phyloP scores from a whole-genome alignment of 345 rosid species.

The Hypericum androsaemum region DNA sequence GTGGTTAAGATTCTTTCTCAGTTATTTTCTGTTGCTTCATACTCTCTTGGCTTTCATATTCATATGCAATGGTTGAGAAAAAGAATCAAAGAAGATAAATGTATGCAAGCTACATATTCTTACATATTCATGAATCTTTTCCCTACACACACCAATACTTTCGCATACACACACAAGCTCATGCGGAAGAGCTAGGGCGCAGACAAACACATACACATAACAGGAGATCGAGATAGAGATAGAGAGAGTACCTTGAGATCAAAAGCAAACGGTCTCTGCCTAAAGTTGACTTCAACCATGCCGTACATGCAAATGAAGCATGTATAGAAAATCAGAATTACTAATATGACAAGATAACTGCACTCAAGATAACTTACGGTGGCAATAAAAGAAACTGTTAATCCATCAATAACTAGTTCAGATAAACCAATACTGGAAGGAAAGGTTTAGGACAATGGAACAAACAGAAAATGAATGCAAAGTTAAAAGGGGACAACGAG shows the following conservation, averaged over 20 bases:
- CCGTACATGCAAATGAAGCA: slow-evolving; percentile 17
- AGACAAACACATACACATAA: too few species aligned
- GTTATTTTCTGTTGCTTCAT: slow-evolving; percentile 51
- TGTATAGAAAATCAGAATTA: slow-evolving; percentile 5
- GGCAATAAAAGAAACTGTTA: too few species aligned
- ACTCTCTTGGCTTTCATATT: slow-evolving; percentile 72
- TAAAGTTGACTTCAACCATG: slow-evolving; percentile 92
- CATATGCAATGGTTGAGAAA: slow-evolving; percentile 27
- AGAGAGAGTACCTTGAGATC: slow-evolving; percentile 51
- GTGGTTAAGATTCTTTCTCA: slow-evolving; percentile 51
- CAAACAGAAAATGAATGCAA: too few species aligned
- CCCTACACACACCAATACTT: too few species aligned
- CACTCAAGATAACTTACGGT: too few species aligned
- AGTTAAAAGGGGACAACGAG: too few species aligned
- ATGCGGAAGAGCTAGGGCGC: too few species aligned
- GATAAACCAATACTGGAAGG: too few species aligned
- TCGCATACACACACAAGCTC: too few species aligned
- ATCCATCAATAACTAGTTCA: too few species aligned
- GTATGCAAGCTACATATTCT: not conserved
- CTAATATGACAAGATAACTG: not conserved
- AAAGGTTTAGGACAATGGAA: too few species aligned
- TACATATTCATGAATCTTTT: too few species aligned
- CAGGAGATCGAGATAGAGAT: not conserved
- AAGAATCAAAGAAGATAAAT: not conserved
- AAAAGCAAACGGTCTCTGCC: slow-evolving; percentile 61